These are phyloP conservation scores for Hygrocybe punicea DNA, from an alignment of 768 basidiomycete genomes.

Conservation along the genomic window DNA sequence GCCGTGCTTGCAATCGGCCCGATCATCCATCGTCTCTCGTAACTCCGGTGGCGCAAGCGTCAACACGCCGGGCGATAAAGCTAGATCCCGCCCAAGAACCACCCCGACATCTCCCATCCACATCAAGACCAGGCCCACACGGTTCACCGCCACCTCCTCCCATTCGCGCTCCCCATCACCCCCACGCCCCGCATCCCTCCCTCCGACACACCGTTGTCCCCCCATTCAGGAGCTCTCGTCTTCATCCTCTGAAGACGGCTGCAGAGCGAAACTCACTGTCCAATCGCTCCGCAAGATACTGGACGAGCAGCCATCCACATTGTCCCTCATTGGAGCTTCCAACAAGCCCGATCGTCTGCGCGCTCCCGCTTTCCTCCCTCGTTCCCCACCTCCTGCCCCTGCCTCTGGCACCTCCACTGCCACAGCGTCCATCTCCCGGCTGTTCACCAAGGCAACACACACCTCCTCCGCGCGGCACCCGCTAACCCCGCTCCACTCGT, in stretches of 20 bases:
- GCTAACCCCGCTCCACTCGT: slow-evolving; percentile 52
- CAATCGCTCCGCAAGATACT: slow-evolving; percentile 69
- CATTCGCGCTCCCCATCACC: slow-evolving; percentile 25
- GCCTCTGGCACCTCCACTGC: slow-evolving; percentile 64
- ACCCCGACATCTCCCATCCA: not conserved
- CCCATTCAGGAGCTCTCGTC: slow-evolving; percentile 21
- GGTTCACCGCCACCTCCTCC: slow-evolving; percentile 25
- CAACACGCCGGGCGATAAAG: slow-evolving; percentile 23
- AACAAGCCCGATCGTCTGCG: slow-evolving; percentile 9
- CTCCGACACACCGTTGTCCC: slow-evolving; percentile 8
- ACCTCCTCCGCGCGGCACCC: slow-evolving; percentile 62
- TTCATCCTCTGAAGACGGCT: slow-evolving; percentile 48
- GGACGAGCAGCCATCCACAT: slow-evolving; percentile 45
- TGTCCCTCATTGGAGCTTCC: slow-evolving; percentile 8
- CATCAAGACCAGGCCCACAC: not conserved
- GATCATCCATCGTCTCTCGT: slow-evolving; percentile 25
- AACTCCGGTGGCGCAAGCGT: slow-evolving; percentile 33
- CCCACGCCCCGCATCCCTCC: slow-evolving; percentile 16
- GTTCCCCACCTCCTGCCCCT: slow-evolving; percentile 52
- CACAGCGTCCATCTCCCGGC: slow-evolving; percentile 74
- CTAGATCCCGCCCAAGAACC: slow-evolving; percentile 9
- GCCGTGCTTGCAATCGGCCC: too few relatives aligned
- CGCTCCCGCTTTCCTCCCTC: slow-evolving; percentile 40
- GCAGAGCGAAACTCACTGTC: slow-evolving; percentile 60
- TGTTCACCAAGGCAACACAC: slow-evolving; percentile 60